Evolutionary conservation across 768 basidiomycete genomes (phyloP), one percentile per base, ranked within the genome.

Genomic region (Ramaria rubella): DNA sequence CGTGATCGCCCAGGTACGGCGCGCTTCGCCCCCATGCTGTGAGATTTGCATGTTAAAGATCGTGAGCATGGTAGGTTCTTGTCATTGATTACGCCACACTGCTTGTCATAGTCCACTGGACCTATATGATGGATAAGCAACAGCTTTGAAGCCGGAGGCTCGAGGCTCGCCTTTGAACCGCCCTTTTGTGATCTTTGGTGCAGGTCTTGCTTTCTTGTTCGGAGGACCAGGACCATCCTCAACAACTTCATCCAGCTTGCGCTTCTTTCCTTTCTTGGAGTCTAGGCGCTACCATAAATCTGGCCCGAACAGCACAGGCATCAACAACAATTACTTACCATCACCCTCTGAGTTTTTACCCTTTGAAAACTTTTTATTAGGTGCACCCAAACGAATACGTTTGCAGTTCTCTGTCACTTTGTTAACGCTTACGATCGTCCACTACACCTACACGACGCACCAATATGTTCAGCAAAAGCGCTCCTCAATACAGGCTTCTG

Each of bases 41-140:
- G 95, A 5, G 95, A 92, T 71, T 99, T 99, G 76, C 95, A 99
- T 0, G 95, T 97, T 34, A 99, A 79, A 6, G 93, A 93, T 26
- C 95, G 89, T 12, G 93, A 92, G 67, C 95, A 99, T 0, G 91
- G 93, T 6, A 92, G 73, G 43, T 80, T 80, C 70, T 96, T 96
- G 73, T 95, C 94, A 72, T 95, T 97, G 68, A 96, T 95, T 34
- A 98, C 95, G 50, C 95, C 94, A 64, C 95, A 98, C 61, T 96
- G 94, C 55, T 81, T 85, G 73, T 96, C 91, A 61, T 85, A 83
- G 70, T 97, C 87, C 49, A 95, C 82, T 3, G 94, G 93, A 1
- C 90, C 67, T 64, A 51, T 24, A 58, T 17, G 36, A 15, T 49
- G 8, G 24, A n/a, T 46, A 38, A 51, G 40, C 30, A 55, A 23